These are phyloP conservation scores for Fagus crenata DNA, from an alignment of 306 rosid genomes.

Conservation along the genomic window DNA sequence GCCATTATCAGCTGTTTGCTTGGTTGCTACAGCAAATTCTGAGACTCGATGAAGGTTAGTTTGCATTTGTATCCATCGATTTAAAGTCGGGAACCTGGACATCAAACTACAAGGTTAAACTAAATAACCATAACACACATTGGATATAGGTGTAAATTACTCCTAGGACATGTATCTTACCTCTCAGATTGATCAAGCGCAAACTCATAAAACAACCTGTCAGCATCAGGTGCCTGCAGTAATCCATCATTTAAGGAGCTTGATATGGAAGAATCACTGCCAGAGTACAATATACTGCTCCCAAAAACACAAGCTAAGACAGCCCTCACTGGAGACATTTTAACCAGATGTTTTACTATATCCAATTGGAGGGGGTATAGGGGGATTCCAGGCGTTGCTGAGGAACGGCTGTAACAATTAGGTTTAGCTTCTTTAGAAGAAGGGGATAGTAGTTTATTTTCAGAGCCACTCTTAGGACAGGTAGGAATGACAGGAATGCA, in stretches of 20 bases:
- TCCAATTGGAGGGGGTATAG: constrained; percentile 91
- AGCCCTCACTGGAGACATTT: constrained; percentile 95
- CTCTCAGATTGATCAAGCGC: constrained; percentile 99
- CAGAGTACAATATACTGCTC: constrained; percentile 77
- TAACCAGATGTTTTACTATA: constrained; percentile 89
- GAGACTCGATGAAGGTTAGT: constrained; percentile 97
- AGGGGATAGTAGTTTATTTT: constrained; percentile 75
- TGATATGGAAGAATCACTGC: constrained; percentile 72
- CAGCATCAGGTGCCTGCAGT: constrained; percentile 76
- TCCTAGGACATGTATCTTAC: constrained; percentile 35
- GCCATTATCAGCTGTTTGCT: constrained; percentile 55
- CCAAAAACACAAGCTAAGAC: constrained; percentile 96
- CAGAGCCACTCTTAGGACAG: constrained; percentile 69
- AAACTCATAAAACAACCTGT: constrained; percentile 85
- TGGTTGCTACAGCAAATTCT: constrained; percentile 77
- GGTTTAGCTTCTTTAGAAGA: constrained; percentile 81
- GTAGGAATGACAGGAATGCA: constrained; percentile 88
- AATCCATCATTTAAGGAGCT: constrained; percentile 78
- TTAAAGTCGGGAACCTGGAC: constrained; percentile 89
- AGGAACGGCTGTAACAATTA: constrained; percentile 65
- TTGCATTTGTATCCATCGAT: constrained; percentile 99
- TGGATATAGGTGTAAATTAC: neutral
- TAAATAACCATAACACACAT: constrained; percentile 23
- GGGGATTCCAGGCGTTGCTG: constrained; percentile 75
- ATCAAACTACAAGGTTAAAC: constrained; percentile 29